Evolutionary conservation across 352 stramenopile species (phyloP), one percentile per base, ranked within the genome.

Genomic region (Phytophthora syringae): DNA sequence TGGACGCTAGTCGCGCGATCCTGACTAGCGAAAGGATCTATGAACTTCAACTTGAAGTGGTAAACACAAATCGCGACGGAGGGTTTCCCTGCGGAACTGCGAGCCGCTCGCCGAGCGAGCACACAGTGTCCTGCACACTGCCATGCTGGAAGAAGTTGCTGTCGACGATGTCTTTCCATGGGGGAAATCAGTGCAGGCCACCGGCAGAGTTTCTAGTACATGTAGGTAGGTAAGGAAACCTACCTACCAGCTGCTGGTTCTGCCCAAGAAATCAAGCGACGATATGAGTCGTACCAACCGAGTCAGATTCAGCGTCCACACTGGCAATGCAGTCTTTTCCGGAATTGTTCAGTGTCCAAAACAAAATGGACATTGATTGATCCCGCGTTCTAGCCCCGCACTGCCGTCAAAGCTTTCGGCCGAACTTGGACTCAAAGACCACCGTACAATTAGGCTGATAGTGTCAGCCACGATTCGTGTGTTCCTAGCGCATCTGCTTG

Each of bases 221-320:
- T 6, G 2, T n/a, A n/a, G n/a, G n/a, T n/a, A n/a, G n/a, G n/a
- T n/a, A n/a, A n/a, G n/a, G n/a, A n/a, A n/a, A n/a, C n/a, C n/a
- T 13, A 62, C 21, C 40, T 62, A 47, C 54, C 54, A 62, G 54
- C 43, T 62, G 54, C 42, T 56, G 20, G 7, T 56, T 44, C 21
- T 32, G 34, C 34, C 44, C 24, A 11, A 55, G 54, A 51, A 62
- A 62, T 62, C 54, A 62, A 62, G 54, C 24, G 32, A 37, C 20
- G 40, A 43, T 9, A 18, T 20, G 36, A 42, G 4, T 42, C 6
- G 36, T 21, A 18, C 7, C 7, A 12, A 7, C 16, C 30, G 28
- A 34, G 28, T n/a, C 34, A n/a, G 9, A 27, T 18, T 47, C 4
- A 40, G 34, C n/a, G 20, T 12, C 36, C 10, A 20, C 9, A n/a